Percentiles rank a stretch among this genome's conserved stretches.
These are phyloP conservation scores for Crithidia mellificae DNA, from an alignment of 208 protist genomes.

Conservation along the genomic window DNA sequence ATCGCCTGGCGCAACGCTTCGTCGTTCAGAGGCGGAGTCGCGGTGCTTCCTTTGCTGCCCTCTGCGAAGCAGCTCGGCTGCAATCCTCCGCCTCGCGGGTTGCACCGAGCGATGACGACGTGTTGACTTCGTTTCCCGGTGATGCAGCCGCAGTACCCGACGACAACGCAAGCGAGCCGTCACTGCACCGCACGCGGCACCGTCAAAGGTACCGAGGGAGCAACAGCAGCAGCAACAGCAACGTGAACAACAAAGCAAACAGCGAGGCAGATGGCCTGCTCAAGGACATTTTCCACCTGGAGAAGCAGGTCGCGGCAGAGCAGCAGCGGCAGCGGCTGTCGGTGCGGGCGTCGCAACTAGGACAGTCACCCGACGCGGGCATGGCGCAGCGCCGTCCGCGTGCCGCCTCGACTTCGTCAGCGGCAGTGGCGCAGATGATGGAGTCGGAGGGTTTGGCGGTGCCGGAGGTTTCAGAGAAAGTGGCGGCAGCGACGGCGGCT, in stretches of 20 bases:
- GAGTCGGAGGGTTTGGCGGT: not conserved
- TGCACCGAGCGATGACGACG: not conserved
- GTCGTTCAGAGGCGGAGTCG: too few relatives aligned
- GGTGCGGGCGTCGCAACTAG: conserved; percentile 23
- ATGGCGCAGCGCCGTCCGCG: not conserved
- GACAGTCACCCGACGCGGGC: not conserved
- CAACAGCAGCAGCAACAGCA: not conserved
- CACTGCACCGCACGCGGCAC: not conserved
- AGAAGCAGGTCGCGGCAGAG: conserved; percentile 25
- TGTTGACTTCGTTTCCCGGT: conserved; percentile 7
- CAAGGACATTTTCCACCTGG: conserved; percentile 18
- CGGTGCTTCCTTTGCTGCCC: not conserved
- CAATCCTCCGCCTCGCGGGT: conserved; percentile 6
- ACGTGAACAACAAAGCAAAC: too few relatives aligned
- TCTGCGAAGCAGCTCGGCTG: not conserved
- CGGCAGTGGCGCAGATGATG: not conserved
- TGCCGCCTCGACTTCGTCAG: not conserved
- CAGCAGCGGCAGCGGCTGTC: conserved; percentile 32
- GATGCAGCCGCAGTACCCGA: not conserved
- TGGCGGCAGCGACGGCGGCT: not conserved
- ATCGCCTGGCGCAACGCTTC: not conserved
- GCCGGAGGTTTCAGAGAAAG: not conserved
- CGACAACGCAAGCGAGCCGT: not conserved
- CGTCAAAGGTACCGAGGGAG: not conserved
- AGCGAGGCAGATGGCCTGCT: conserved; percentile 14